Evolutionary conservation across 306 rosid species (phyloP).

Genomic region (Astragalus glycyphyllos): DNA sequence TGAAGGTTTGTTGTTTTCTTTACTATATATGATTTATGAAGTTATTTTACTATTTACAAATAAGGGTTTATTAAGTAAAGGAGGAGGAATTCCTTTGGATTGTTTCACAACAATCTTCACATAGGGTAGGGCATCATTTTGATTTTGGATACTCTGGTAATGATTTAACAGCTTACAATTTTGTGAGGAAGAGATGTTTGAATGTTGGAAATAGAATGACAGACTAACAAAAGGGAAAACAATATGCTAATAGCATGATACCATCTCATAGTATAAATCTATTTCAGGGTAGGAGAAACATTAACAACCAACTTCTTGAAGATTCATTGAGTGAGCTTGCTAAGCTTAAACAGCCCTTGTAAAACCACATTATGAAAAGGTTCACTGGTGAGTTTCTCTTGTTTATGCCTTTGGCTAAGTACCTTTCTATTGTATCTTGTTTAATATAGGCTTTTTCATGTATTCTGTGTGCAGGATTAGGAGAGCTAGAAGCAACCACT

Average conservation of each 20-base stretch:
- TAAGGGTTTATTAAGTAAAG: background rate
- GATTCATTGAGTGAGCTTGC: conserved; percentile 63
- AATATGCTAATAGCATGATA: conserved; percentile 23
- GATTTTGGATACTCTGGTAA: background rate
- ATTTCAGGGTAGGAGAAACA: conserved; percentile 61
- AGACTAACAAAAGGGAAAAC: conserved; percentile 9
- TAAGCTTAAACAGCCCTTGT: conserved; percentile 51
- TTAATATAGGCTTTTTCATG: conserved; percentile 16
- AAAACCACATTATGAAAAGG: conserved; percentile 39
- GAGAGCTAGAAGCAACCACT: conserved; percentile 14
- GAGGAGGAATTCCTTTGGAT: conserved; percentile 1
- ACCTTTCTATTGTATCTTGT: conserved; percentile 1
- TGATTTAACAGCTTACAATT: too few relatives aligned
- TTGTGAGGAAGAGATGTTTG: too few relatives aligned
- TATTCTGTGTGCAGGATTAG: conserved; percentile 47
- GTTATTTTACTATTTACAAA: conserved; percentile 11
- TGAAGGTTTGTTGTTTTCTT: conserved; percentile 3
- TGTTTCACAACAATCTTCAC: conserved; percentile 13
- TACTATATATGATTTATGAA: background rate
- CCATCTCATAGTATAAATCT: conserved; percentile 26
- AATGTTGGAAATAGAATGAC: too few relatives aligned
- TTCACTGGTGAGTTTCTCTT: conserved; percentile 45
- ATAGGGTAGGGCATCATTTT: background rate
- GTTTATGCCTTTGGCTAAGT: conserved; percentile 17
- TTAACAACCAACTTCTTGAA: conserved; percentile 52